Conservation (phyloP, 306 rosid genomes). For the Cucumis hystrix region DNA sequence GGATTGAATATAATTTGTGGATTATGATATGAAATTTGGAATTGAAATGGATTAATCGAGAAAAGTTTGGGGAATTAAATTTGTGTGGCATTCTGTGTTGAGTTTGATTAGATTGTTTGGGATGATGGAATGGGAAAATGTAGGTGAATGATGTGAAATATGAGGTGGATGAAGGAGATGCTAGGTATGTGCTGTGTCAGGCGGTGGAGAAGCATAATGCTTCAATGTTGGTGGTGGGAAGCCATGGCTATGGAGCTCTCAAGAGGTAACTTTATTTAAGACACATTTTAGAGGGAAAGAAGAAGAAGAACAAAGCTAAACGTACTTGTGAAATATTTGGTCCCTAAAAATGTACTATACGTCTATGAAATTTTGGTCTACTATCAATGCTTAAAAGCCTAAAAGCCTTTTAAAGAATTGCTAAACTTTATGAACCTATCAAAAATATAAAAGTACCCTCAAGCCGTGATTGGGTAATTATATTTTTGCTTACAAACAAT, state of each 20-base stretch:
- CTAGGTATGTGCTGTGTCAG: slow-evolving; percentile 23
- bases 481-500: too few species aligned
- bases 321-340: too few species aligned
- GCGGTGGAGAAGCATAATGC: slow-evolving; percentile 24
- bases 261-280: slow-evolving; percentile 31
- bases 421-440: too few species aligned
- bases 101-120: too few species aligned
- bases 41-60: neutral
- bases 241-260: slow-evolving; percentile 42
- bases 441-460: too few species aligned
- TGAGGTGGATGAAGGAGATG: slow-evolving; percentile 31
- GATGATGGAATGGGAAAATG: neutral
- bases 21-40: neutral
- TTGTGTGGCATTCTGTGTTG: too few species aligned
- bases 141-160: slow-evolving; percentile 13
- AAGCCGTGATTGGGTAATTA: too few species aligned
- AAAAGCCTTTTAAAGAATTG: too few species aligned
- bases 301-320: too few species aligned
- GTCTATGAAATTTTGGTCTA: too few species aligned
- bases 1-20: neutral
- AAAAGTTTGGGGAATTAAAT: neutral
- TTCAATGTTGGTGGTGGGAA: slow-evolving; percentile 27
- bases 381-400: too few species aligned
- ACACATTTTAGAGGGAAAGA: neutral
- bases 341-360: too few species aligned